These are phyloP conservation scores for Fusarium pseudocircinatum DNA, from an alignment of 2,329 filamentous ascomycete genomes.

Conservation along the genomic window DNA sequence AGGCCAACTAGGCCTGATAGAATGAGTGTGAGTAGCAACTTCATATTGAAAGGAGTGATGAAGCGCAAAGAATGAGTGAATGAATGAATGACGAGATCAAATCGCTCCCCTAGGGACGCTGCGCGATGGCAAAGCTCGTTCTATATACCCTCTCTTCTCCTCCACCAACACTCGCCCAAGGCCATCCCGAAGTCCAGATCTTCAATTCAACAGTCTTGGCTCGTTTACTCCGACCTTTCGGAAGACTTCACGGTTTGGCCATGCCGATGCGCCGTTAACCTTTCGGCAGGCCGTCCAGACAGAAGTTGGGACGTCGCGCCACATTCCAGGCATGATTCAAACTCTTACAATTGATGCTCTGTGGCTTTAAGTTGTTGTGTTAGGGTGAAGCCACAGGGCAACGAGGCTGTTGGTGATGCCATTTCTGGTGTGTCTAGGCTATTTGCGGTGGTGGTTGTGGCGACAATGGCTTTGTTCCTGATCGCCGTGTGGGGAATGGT, in stretches of 20 bases:
- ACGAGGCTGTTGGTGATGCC: constrained; percentile 6
- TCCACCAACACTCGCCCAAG: not conserved
- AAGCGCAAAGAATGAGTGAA: constrained; percentile 6
- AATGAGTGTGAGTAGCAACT: constrained; percentile 41
- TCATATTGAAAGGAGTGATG: constrained; percentile 32
- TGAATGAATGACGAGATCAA: constrained; percentile 1
- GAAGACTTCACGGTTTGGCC: not conserved
- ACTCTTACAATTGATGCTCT: not conserved
- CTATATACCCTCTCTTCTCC: constrained; percentile 16
- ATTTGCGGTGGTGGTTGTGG: constrained; percentile 15
- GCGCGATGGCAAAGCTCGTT: not conserved
- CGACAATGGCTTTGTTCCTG: constrained; percentile 25
- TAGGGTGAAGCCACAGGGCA: not conserved
- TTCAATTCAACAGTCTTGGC: not conserved
- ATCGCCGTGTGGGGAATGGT: not conserved
- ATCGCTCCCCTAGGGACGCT: not conserved
- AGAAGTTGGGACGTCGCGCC: constrained; percentile 3
- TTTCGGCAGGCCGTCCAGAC: constrained; percentile 1
- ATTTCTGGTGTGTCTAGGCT: not conserved
- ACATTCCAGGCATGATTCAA: constrained; percentile 19
- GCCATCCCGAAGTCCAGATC: not conserved
- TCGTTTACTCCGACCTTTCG: not conserved
- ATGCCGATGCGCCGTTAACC: constrained; percentile 16
- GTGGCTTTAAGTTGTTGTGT: not conserved
- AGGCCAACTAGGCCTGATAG: constrained; percentile 48